Conservation (phyloP, 2,329 filamentous ascomycete genomes). For the Trichoderma lentiforme region DNA sequence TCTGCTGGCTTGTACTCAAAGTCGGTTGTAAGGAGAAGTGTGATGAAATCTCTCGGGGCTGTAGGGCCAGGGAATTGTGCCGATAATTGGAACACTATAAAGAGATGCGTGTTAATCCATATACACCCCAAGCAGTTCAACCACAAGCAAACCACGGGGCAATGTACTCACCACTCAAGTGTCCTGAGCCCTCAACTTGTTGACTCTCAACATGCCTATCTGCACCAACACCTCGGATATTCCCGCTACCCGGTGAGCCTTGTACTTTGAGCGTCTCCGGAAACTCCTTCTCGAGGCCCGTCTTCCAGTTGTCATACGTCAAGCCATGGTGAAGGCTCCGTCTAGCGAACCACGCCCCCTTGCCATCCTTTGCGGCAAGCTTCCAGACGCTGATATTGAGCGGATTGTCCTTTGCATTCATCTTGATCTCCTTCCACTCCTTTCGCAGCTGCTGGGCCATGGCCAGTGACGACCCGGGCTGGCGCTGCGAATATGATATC, state of each 20-base stretch:
- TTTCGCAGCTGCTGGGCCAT: conserved; percentile 60
- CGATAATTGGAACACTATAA: conserved; percentile 74
- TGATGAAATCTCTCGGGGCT: conserved; percentile 82
- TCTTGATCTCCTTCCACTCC: conserved; percentile 83
- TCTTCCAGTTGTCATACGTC: conserved; percentile 73
- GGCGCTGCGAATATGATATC: conserved; percentile 40
- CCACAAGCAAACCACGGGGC: neutral
- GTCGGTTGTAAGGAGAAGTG: conserved; percentile 68
- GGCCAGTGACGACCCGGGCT: conserved; percentile 46
- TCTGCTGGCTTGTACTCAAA: conserved; percentile 36
- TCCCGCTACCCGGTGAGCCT: conserved; percentile 66
- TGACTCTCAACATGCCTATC: conserved; percentile 69
- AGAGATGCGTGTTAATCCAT: neutral
- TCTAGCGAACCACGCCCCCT: conserved; percentile 86
- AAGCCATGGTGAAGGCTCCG: conserved; percentile 78
- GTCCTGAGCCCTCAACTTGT: conserved; percentile 55
- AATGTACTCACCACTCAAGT: conserved; percentile 53
- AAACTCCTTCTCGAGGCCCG: conserved; percentile 75
- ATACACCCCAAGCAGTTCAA: neutral
- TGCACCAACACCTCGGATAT: conserved; percentile 80
- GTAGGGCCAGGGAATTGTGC: conserved; percentile 89
- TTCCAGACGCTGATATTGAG: conserved; percentile 77
- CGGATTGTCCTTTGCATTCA: conserved; percentile 69
- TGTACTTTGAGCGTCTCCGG: conserved; percentile 69
- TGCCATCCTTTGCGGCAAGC: conserved; percentile 71